phyloP scores from a whole-genome alignment of 2,329 filamentous ascomycete species.

The Podosphaera leucotricha region DNA sequence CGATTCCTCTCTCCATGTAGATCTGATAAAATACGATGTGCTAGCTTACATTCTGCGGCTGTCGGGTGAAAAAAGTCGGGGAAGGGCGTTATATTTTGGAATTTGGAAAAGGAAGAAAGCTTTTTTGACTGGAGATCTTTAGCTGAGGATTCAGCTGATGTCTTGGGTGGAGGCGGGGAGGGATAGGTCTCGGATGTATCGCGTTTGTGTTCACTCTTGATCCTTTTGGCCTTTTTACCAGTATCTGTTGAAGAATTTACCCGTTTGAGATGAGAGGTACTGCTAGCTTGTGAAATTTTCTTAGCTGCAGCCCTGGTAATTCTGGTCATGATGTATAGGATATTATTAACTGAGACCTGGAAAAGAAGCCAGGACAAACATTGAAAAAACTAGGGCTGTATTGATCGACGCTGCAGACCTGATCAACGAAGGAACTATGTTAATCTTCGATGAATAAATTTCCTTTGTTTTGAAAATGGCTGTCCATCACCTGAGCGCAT shows the following conservation, averaged over 20 bases:
- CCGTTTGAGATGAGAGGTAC: neutral
- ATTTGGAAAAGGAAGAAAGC: neutral
- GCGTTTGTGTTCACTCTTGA: neutral
- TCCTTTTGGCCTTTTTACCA: neutral
- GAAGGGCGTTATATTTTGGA: conserved; percentile 27
- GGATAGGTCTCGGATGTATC: neutral
- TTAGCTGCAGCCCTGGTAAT: neutral
- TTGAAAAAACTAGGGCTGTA: too few species aligned
- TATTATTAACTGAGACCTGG: too few species aligned
- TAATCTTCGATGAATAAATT: too few species aligned
- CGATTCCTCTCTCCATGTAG: conserved; percentile 40
- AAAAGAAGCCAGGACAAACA: too few species aligned
- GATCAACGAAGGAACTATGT: too few species aligned
- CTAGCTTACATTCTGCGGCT: conserved; percentile 41
- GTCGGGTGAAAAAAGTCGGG: conserved; percentile 43
- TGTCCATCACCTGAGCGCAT: too few species aligned
- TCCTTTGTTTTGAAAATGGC: too few species aligned
- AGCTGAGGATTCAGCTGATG: neutral
- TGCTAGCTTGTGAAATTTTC: neutral
- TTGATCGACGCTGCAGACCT: too few species aligned
- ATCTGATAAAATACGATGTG: conserved; percentile 38
- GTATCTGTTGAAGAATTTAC: neutral
- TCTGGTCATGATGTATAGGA: neutral
- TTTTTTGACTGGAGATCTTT: conserved; percentile 1
- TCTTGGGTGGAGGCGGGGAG: neutral